phyloP scores from a whole-genome alignment of 352 stramenopile genomes.

The Globisporangium recalcitrans region DNA sequence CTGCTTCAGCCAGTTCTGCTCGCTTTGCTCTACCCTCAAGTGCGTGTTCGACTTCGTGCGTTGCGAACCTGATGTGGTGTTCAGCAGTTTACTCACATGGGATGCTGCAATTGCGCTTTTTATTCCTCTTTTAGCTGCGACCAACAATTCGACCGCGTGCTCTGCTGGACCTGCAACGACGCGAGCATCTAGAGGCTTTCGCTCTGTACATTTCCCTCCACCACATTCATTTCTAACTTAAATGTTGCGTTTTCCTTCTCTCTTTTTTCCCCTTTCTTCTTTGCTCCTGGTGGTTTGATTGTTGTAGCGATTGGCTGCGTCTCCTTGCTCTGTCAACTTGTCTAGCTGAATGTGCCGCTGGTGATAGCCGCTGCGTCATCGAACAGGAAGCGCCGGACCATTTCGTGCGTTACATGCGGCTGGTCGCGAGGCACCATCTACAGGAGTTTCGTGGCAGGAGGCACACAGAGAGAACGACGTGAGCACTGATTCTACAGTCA shows the following conservation, averaged over 20 bases:
- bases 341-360: slow-evolving; percentile 33
- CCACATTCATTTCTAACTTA: slow-evolving; percentile 11
- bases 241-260: slow-evolving; percentile 6
- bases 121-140: slow-evolving; percentile 36
- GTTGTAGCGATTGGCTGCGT: neutral
- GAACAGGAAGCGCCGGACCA: slow-evolving; percentile 48
- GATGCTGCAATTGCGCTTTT: neutral
- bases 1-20: slow-evolving; percentile 59
- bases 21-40: slow-evolving; percentile 80
- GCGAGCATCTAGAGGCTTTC: slow-evolving; percentile 13
- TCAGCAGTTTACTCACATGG: neutral
- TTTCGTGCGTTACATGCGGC: slow-evolving; percentile 35
- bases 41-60: too few relatives aligned
- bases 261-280: neutral
- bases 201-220: neutral
- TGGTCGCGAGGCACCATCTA: slow-evolving; percentile 82
- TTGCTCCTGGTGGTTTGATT: neutral
- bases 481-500: neutral
- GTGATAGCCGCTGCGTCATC: neutral
- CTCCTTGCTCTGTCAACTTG: neutral
- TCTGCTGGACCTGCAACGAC: slow-evolving; percentile 72
- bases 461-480: neutral
- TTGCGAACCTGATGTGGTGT: too few relatives aligned
- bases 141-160: slow-evolving; percentile 71
- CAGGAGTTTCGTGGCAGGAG: neutral